Evolutionary conservation across 345 rosid species (phyloP).

Genomic region (Eucalyptus paniculata): DNA sequence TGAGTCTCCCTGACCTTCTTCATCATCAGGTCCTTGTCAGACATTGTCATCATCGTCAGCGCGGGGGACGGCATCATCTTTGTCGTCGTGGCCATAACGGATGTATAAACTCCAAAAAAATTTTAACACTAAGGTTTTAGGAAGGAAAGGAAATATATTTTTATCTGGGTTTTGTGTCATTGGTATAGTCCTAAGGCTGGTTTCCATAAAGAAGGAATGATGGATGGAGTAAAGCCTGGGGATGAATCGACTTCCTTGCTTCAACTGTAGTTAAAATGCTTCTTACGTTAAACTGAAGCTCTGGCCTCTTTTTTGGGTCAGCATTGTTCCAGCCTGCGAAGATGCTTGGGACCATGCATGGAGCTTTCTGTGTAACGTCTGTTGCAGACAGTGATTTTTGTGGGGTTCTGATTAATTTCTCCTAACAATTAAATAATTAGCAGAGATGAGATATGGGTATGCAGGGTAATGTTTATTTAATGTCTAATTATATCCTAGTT

Average conservation of each 20-base stretch:
- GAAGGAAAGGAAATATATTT: not conserved
- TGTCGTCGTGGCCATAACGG: not conserved
- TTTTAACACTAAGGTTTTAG: not conserved
- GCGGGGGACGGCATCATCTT: not conserved
- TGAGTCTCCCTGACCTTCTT: conserved; percentile 46
- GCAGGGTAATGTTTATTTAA: too few species aligned
- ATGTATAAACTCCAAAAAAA: not conserved
- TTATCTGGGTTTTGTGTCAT: not conserved
- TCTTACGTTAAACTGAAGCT: not conserved
- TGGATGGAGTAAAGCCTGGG: not conserved
- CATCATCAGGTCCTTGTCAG: conserved; percentile 41
- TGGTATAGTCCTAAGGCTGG: not conserved
- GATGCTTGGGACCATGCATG: too few species aligned
- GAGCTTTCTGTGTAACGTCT: too few species aligned
- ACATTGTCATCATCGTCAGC: conserved; percentile 2
- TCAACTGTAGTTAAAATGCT: conserved; percentile 25
- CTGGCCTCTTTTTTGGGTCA: too few species aligned
- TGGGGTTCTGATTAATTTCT: too few species aligned
- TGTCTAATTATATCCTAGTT: too few species aligned
- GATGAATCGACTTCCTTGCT: conserved; percentile 73
- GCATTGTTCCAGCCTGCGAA: too few species aligned
- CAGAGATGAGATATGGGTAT: too few species aligned
- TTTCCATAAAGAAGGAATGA: not conserved
- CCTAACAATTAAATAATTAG: too few species aligned
- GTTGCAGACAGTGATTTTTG: too few species aligned